Base-by-base conservation (phyloP, 352 stramenopile genomes). In the Globisporangium cederbergense region DNA sequence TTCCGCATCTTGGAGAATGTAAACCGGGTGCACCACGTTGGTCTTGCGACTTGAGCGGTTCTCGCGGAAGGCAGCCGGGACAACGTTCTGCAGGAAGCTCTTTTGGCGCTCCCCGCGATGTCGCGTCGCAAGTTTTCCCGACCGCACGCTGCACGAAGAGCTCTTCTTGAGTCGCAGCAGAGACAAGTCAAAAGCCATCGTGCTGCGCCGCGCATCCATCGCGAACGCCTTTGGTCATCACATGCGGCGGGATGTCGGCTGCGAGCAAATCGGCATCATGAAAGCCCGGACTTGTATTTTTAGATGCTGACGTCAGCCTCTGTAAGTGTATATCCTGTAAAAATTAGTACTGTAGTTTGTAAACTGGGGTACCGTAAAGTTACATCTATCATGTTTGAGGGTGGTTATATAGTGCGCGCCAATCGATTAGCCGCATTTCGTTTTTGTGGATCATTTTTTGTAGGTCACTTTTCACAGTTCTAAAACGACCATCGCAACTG, bases 21-120 rank as follows among this genome's bases (percentile, higher is more conserved):
- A 60, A n/a, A 60, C 36, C 9, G 54, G 54, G 36, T 60, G 54
- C 36, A 60, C 54, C 38, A 36, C 54, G 20, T 60, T 38, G 53
- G 36, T 36, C 32, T 47, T 59, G 54, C 34, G 28, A 54, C 10
- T 20, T 14, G 47, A 6, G 3, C 47, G 18, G 18, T 51, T 51
- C 18, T 51, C 45, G 10, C 45, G 47, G 47, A 54, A 54, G 16
- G 47, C 11, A 10, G 47, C 47, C 2, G 47, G 47, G 28, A 54
- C 18, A 22, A 54, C 22, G 10, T 22, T 20, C 47, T 54, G 47
- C 47, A 54, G 20, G 47, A 54, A 54, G 22, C 47, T 36, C 47
- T 30, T 54, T 6, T 22, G 47, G 14, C 47, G 47, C 49, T 54
- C 49, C 2, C 28, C 22, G 22, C 49, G 49, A 54, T 54, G 22